phyloP scores from a whole-genome alignment of 2,329 filamentous ascomycete species.

The Colletotrichum tanaceti region DNA sequence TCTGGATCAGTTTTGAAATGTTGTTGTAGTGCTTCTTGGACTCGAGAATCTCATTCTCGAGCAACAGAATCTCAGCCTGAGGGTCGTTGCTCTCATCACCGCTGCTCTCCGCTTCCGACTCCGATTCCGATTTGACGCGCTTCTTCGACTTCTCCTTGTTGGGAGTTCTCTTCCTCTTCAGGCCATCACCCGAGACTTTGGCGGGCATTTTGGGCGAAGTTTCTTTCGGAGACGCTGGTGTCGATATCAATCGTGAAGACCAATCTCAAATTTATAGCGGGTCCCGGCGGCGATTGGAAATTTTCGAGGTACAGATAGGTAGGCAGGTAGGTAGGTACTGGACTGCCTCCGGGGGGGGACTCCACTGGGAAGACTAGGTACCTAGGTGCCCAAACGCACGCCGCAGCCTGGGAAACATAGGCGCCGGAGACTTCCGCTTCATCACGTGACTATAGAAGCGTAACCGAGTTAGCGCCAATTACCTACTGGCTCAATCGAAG shows the following conservation, averaged over 20 bases:
- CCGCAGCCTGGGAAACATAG: slow-evolving; percentile 36
- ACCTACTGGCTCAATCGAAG: slow-evolving; percentile 47
- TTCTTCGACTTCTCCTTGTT: slow-evolving; percentile 60
- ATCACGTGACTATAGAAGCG: slow-evolving; percentile 52
- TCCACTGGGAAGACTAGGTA: slow-evolving; percentile 12
- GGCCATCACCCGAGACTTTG: slow-evolving; percentile 46
- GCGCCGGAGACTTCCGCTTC: slow-evolving; percentile 15
- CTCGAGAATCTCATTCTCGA: slow-evolving; percentile 85
- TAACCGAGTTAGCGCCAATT: slow-evolving; percentile 52
- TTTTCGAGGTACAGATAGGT: slow-evolving; percentile 18
- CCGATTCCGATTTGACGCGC: slow-evolving; percentile 60
- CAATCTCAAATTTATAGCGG: slow-evolving; percentile 34
- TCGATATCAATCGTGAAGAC: slow-evolving; percentile 26
- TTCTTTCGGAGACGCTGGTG: not conserved
- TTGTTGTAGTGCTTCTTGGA: slow-evolving; percentile 94
- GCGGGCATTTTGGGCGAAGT: slow-evolving; percentile 46
- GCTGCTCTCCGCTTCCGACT: slow-evolving; percentile 43
- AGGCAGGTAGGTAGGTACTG: not conserved
- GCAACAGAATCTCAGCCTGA: slow-evolving; percentile 74
- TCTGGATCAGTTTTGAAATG: slow-evolving; percentile 77
- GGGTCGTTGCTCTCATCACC: slow-evolving; percentile 63
- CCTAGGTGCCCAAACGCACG: slow-evolving; percentile 44
- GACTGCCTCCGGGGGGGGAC: not conserved
- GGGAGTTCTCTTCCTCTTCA: slow-evolving; percentile 65
- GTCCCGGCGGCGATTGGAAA: slow-evolving; percentile 30